A percentile compares a stretch with the other conserved stretches of the same genome.
phyloP scores from a whole-genome alignment of 2,329 filamentous ascomycete species.

The Scedosporium apiospermum region DNA sequence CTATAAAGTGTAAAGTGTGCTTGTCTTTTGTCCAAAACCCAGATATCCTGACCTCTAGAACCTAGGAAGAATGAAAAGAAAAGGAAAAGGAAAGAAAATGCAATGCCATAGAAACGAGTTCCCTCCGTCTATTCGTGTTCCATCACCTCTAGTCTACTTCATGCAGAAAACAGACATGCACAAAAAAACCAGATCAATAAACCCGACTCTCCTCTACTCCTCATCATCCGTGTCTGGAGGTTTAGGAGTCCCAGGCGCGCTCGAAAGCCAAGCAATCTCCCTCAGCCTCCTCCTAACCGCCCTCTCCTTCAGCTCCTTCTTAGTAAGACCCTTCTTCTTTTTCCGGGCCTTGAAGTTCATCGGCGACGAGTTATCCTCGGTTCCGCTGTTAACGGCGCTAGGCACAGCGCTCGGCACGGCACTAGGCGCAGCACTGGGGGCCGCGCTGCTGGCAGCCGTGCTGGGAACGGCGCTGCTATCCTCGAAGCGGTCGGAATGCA shows the following conservation, averaged over 20 bases:
- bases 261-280: conserved; percentile 79
- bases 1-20: not conserved
- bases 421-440: conserved; percentile 46
- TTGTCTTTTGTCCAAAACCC: not conserved
- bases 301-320: conserved; percentile 89
- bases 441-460: conserved; percentile 47
- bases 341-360: conserved; percentile 75
- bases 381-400: conserved; percentile 69
- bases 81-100: not conserved
- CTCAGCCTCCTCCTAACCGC: conserved; percentile 79
- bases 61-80: not conserved
- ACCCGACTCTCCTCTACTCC: conserved; percentile 22
- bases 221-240: conserved; percentile 73
- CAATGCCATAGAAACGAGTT: not conserved
- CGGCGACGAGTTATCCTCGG: conserved; percentile 55
- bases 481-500: conserved; percentile 77
- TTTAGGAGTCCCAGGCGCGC: conserved; percentile 63
- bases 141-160: not conserved
- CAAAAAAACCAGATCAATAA: not conserved
- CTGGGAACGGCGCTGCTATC: conserved; percentile 53
- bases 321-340: conserved; percentile 99
- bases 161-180: not conserved
- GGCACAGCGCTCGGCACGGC: conserved; percentile 38
- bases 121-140: not conserved
- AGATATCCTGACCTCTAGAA: not conserved